Conservation (phyloP, 805 yeast genomes). For the Candida insectalens region DNA sequence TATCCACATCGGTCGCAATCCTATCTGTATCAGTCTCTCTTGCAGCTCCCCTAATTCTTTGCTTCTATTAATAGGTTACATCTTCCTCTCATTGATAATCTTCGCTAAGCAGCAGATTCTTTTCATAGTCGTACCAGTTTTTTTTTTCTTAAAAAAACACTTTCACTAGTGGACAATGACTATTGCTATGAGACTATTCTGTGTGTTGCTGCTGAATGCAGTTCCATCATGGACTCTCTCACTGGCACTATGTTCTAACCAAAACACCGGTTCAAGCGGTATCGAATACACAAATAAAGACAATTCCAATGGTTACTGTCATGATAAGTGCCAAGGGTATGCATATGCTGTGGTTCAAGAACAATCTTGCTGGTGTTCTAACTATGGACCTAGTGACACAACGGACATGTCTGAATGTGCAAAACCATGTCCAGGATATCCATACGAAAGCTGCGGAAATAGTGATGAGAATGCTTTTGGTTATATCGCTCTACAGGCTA, state of each 20-base stretch:
- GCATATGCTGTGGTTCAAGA: constrained; percentile 37
- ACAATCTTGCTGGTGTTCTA: constrained; percentile 39
- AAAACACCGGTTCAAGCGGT: constrained; percentile 16
- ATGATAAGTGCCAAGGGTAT: constrained; percentile 28
- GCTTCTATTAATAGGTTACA: too few species aligned
- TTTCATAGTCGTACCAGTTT: too few species aligned
- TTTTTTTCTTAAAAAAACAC: too few species aligned
- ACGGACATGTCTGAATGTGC: constrained; percentile 26
- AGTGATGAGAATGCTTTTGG: constrained; percentile 13
- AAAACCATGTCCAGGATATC: constrained; percentile 35
- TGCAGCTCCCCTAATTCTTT: too few species aligned
- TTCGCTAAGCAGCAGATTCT: too few species aligned
- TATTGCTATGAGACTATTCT: too few species aligned
- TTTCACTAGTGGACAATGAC: too few species aligned
- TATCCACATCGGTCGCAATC: too few species aligned
- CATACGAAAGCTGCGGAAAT: constrained; percentile 31
- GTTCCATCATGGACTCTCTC: too few species aligned
- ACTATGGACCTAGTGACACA: constrained; percentile 30
- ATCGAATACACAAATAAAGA: constrained; percentile 7
- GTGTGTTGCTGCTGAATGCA: too few species aligned
- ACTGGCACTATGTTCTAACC: constrained; percentile 17
- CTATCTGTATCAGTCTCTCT: too few species aligned
- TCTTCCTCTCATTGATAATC: too few species aligned
- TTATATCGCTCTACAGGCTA: constrained; percentile 13
- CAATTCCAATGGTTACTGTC: constrained; percentile 34